Conservation (phyloP, 495 filamentous ascomycete genomes). For the Podospora pseudopauciseta region DNA sequence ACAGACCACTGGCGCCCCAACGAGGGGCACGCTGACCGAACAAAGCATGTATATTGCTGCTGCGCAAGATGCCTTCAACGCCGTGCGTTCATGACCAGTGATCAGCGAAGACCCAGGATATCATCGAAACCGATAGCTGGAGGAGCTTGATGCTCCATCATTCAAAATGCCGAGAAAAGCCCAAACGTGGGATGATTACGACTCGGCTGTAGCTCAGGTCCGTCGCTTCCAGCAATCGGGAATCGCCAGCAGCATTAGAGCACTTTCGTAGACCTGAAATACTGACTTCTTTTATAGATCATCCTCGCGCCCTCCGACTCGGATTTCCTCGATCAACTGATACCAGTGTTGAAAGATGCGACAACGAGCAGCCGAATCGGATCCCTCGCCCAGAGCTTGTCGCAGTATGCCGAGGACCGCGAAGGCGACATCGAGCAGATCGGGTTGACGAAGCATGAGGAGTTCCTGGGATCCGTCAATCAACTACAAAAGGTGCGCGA, state of each 20-base stretch:
- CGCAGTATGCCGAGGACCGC: constrained; percentile 75
- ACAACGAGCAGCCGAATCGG: constrained; percentile 68
- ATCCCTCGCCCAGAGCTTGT: constrained; percentile 71
- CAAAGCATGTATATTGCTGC: not conserved
- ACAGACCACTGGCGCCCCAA: not conserved
- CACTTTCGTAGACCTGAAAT: not conserved
- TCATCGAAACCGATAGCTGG: not conserved
- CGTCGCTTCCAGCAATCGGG: constrained; percentile 8
- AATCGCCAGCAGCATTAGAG: not conserved
- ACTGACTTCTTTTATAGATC: constrained; percentile 53
- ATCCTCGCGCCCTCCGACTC: constrained; percentile 85
- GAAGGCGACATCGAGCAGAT: constrained; percentile 92
- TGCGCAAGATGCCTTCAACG: not conserved
- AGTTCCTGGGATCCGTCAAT: constrained; percentile 89
- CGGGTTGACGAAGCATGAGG: constrained; percentile 92
- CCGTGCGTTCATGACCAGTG: not conserved
- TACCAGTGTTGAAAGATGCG: constrained; percentile 88
- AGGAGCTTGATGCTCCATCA: constrained; percentile 17
- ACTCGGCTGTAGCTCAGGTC: constrained; percentile 51
- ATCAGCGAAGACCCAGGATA: not conserved
- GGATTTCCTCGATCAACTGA: constrained; percentile 92
- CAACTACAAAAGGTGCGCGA: constrained; percentile 86
- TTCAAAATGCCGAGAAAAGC: constrained; percentile 44
- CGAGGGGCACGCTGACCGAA: not conserved
- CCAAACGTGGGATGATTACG: constrained; percentile 53